phyloP scores from a whole-genome alignment of 305 asterid species.

The Fraxinus baroniana region DNA sequence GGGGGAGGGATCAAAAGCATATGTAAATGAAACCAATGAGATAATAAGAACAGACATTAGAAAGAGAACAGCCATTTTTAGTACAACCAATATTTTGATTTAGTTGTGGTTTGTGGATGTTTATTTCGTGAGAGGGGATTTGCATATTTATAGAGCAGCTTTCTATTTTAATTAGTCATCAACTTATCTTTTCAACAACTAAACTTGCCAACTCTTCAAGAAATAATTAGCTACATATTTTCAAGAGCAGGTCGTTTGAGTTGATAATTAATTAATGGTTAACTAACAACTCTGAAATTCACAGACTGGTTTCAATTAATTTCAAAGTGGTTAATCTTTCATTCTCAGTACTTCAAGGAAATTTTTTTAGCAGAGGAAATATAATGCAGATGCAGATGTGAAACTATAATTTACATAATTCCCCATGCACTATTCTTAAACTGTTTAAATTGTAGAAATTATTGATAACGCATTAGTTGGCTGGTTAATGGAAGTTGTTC shows the following conservation, averaged over 20 bases:
- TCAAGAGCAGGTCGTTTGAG: neutral
- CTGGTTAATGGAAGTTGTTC: neutral
- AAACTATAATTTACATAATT: neutral
- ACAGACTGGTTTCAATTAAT: neutral
- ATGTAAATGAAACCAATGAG: neutral
- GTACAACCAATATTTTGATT: neutral
- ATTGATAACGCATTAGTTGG: neutral
- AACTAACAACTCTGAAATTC: neutral
- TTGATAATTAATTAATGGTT: neutral
- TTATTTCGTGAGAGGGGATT: neutral
- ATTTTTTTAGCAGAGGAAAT: neutral
- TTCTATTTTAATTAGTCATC: neutral
- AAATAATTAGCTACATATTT: neutral
- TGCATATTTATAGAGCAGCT: neutral
- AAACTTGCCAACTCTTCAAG: neutral
- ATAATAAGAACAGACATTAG: neutral
- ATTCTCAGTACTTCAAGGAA: neutral
- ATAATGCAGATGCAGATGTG: neutral
- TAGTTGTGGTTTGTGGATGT: neutral
- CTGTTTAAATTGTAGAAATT: neutral
- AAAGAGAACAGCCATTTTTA: neutral
- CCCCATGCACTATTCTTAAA: neutral
- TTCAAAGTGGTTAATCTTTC: neutral
- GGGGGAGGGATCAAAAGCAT: neutral
- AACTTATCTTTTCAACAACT: neutral